Evolutionary conservation across 2,329 filamentous ascomycete genomes (phyloP), one percentile per base, ranked within the genome.

Genomic region (Neofusicoccum sp.): DNA sequence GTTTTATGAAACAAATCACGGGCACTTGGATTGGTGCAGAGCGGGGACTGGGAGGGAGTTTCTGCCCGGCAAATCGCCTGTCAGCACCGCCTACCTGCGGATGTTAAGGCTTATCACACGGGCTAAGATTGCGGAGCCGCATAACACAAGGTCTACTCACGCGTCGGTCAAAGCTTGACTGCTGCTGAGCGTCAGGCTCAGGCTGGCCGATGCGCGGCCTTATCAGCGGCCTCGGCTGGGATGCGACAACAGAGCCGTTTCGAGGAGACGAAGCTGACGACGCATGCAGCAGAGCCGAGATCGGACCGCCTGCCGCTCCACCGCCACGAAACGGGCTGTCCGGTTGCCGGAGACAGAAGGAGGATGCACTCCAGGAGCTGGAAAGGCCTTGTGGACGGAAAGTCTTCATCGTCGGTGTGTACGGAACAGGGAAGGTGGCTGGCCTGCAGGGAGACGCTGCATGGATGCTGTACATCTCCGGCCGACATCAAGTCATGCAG

Each of bases 221-320:
- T 31, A 41, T 43, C 36, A 43, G 14, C 49, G 36, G 30, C 3
- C 24, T 40, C 36, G 36, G 14, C 36, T 54, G 6, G 5, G 34
- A 34, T 36, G 41, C 36, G 26, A 41, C 33, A n/a, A 30, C 49
- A 26, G 36, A 8, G 49, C 49, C 49, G 7, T 5, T 54, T 54
- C 34, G 9, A 24, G 49, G 12, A 56, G 51, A 56, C 51, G 51
- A 43, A 20, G 51, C 51, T 56, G 31, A 56, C 51, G 51, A 56
- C 51, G 51, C 51, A 56, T 16, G 36, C 36, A 56, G 41, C 51
- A 38, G 51, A 33, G 38, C 51, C 51, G 38, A 8, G 43, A 28
- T 43, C 40, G 36, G 38, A 28, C 51, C 51, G 51, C 20, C 14
- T n/a, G 26, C 20, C 26, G 20, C 6, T 31, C 48, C 31, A 12